Evolutionary conservation across 1,284 basidiomycete genomes (phyloP).

Genomic region (Vanrija humicola): DNA sequence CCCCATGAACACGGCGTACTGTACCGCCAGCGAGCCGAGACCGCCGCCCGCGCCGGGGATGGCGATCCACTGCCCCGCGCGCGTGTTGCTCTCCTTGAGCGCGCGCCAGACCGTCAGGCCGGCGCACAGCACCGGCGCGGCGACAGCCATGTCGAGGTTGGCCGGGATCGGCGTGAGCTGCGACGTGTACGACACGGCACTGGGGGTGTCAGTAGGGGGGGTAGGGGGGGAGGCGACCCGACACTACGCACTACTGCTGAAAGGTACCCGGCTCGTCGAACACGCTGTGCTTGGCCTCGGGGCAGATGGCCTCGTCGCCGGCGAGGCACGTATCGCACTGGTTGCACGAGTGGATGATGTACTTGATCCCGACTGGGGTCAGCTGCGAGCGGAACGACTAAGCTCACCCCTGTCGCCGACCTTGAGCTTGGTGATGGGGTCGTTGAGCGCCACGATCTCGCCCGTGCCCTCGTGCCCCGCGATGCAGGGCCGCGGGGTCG

Average conservation of each 20-base stretch:
- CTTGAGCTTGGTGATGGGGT: slow-evolving; percentile 54
- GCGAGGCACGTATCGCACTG: slow-evolving; percentile 69
- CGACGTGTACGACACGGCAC: slow-evolving; percentile 53
- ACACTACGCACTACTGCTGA: slow-evolving; percentile 7
- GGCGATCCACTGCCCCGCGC: slow-evolving; percentile 71
- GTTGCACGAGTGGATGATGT: slow-evolving; percentile 65
- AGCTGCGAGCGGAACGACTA: slow-evolving; percentile 34
- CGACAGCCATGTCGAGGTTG: slow-evolving; percentile 60
- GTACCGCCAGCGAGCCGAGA: slow-evolving; percentile 56
- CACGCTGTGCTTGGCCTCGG: slow-evolving; percentile 60
- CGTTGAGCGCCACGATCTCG: slow-evolving; percentile 68
- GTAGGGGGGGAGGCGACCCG: not conserved
- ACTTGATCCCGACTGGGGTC: slow-evolving; percentile 74
- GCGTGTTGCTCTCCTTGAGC: slow-evolving; percentile 64
- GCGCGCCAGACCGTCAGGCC: slow-evolving; percentile 63
- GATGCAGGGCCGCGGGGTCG: slow-evolving; percentile 59
- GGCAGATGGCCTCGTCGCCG: slow-evolving; percentile 61
- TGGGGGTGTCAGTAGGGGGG: not conserved
- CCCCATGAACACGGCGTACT: slow-evolving; percentile 69
- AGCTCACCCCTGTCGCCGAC: slow-evolving; percentile 3
- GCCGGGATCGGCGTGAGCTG: slow-evolving; percentile 73
- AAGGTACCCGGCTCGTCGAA: slow-evolving; percentile 54
- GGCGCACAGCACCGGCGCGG: slow-evolving; percentile 76
- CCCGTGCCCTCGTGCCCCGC: slow-evolving; percentile 58
- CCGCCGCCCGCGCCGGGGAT: slow-evolving; percentile 55